Evolutionary conservation across 768 basidiomycete genomes (phyloP), one percentile per base, ranked within the genome.

Genomic region (Trametes villosa): DNA sequence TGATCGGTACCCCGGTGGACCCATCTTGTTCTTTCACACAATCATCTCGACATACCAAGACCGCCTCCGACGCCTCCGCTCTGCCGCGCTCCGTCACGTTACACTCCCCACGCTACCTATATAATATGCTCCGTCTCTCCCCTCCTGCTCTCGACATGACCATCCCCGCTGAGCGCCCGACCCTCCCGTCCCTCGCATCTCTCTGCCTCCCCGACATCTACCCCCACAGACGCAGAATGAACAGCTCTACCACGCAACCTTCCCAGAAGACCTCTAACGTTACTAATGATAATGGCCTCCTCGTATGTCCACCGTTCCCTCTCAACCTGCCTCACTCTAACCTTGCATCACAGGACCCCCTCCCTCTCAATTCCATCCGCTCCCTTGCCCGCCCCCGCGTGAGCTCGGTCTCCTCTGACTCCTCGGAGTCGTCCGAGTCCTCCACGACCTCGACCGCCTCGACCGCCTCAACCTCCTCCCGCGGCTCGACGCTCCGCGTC

Each of bases 141-240:
- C 44, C 55, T 49, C 55, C 17, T 47, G 42, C 45, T 53, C 52
- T 65, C 59, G 67, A 55, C 57, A 55, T 36, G 54, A 59, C 65
- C 9, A 40, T 24, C 18, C 46, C 18, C 59, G 70, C 76, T 52
- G 56, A 70, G 44, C 83, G 83, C 31, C 83, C 83, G 24, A 81
- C 78, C 1, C 80, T 86, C 13, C 85, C 85, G 15, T 74, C 85
- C 12, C 75, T 86, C 12, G 81, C 75, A 57, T 72, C 81, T 11
- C 81, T 85, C 56, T 70, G 79, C 53, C 77, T 85, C 8, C 64
- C 71, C 26, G 61, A 67, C 42, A 56, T 65, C 55, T 49, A 41
- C 34, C 27, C 34, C 13, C 66, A 51, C 31, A 44, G 26, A 48
- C 27, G 34, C 17, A 48, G 29, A 9, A 20, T 31, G 38, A 62